Conservation (phyloP, 495 filamentous ascomycete species). For the Neurospora sp. region DNA sequence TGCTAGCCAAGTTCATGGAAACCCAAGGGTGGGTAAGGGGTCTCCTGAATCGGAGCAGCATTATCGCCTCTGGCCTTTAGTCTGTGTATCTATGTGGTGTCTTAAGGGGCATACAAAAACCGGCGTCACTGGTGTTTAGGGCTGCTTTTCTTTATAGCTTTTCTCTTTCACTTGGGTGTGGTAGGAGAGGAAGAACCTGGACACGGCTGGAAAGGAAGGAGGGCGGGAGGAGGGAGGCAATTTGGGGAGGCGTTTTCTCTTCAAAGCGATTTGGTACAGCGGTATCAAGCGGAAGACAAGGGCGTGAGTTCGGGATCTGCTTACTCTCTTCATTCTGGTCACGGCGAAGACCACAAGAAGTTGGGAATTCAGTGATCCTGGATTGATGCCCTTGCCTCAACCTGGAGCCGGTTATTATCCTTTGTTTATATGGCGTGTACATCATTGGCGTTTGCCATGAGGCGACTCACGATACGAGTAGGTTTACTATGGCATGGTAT, state of each 20-base stretch:
- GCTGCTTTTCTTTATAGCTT: conserved; percentile 4
- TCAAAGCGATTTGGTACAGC: neutral
- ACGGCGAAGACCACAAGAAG: neutral
- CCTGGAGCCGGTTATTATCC: neutral
- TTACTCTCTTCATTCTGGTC: neutral
- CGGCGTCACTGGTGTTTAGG: conserved; percentile 10
- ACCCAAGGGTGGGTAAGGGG: neutral
- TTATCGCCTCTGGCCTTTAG: neutral
- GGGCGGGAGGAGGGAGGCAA: neutral
- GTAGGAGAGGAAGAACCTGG: neutral
- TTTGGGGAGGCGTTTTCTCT: neutral
- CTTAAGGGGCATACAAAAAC: conserved; percentile 20
- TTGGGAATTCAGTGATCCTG: neutral
- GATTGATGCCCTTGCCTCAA: neutral
- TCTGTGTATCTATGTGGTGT: conserved; percentile 16
- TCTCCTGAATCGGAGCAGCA: neutral
- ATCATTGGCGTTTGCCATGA: neutral
- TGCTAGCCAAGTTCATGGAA: neutral
- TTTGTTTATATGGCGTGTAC: neutral
- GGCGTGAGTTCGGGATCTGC: neutral
- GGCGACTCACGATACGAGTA: neutral
- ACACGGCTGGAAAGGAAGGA: neutral
- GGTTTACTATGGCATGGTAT: neutral
- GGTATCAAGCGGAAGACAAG: neutral
- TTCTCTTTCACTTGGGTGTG: neutral